These are phyloP conservation scores for Lichtheimia hyalospora DNA, from an alignment of 371 early-diverging fungal species.

Conservation along the genomic window DNA sequence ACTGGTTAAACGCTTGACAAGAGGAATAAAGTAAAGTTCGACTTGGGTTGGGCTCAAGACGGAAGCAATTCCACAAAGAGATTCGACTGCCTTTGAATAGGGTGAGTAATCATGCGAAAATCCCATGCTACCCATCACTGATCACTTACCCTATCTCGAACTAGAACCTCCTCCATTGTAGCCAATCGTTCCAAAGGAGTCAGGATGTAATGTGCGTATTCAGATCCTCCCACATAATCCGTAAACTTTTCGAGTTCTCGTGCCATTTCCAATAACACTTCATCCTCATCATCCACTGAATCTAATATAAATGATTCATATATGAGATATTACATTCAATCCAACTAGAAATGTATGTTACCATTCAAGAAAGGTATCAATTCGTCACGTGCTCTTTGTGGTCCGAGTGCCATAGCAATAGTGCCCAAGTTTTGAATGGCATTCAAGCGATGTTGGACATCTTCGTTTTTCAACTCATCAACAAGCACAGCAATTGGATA, in stretches of 20 bases:
- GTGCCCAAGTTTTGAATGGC: constrained; percentile 92
- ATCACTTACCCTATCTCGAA: constrained; percentile 85
- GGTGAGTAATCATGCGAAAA: neutral
- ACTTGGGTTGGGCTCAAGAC: constrained; percentile 75
- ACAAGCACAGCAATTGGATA: constrained; percentile 94
- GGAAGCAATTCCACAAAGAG: constrained; percentile 79
- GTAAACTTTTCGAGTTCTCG: constrained; percentile 91
- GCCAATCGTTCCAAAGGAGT: constrained; percentile 93
- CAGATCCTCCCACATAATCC: constrained; percentile 89
- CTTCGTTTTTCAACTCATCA: constrained; percentile 98
- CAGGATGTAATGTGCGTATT: constrained; percentile 83
- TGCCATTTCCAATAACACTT: constrained; percentile 90
- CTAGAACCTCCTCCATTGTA: constrained; percentile 95
- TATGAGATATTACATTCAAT: neutral
- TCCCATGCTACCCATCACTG: neutral
- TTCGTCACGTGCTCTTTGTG: constrained; percentile 94
- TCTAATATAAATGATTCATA: constrained; percentile 53
- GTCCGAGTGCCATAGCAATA: constrained; percentile 95
- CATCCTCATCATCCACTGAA: constrained; percentile 98
- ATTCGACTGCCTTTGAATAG: constrained; percentile 83
- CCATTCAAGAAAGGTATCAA: constrained; percentile 96
- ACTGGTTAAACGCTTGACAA: constrained; percentile 84
- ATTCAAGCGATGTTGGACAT: constrained; percentile 88
- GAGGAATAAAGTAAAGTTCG: constrained; percentile 87
- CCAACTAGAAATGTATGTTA: constrained; percentile 27